These are phyloP conservation scores for Xylaria hypoxylon DNA, from an alignment of 2,329 filamentous ascomycete species.

Conservation along the genomic window DNA sequence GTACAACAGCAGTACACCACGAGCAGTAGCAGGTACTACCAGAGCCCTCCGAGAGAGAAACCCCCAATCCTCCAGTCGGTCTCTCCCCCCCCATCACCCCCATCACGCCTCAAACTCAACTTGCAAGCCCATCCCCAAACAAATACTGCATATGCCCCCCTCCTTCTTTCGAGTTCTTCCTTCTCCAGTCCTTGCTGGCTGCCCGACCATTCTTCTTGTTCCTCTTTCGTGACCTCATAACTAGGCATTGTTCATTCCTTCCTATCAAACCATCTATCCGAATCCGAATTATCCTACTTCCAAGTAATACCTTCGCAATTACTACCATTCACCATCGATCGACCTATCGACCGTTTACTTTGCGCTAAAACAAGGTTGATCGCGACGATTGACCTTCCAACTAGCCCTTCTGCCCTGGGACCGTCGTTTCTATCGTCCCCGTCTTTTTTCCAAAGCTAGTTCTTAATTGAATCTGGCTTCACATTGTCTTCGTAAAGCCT, in stretches of 20 bases:
- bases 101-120: conserved; percentile 32
- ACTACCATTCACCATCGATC: conserved; percentile 13
- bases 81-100: conserved; percentile 20
- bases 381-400: conserved; percentile 38
- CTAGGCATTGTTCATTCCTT: conserved; percentile 41
- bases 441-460: conserved; percentile 45
- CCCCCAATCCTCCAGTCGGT: conserved; percentile 25
- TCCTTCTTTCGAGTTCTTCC: conserved; percentile 35
- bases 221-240: conserved; percentile 45
- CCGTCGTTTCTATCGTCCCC: conserved; percentile 35
- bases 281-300: conserved; percentile 21
- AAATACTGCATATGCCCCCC: conserved; percentile 41
- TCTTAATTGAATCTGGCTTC: conserved; percentile 53
- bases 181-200: conserved; percentile 42
- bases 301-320: conserved; percentile 23
- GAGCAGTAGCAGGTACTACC: not conserved
- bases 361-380: conserved; percentile 29
- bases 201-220: conserved; percentile 33
- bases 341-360: conserved; percentile 12
- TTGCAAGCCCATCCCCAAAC: conserved; percentile 23
- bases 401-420: conserved; percentile 38
- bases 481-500: conserved; percentile 31
- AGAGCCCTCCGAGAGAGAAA: conserved; percentile 11
- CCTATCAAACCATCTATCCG: conserved; percentile 20
- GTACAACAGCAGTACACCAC: conserved; percentile 12